Evolutionary conservation across 305 asterid species (phyloP).

Genomic region (Nicotiana rustica): DNA sequence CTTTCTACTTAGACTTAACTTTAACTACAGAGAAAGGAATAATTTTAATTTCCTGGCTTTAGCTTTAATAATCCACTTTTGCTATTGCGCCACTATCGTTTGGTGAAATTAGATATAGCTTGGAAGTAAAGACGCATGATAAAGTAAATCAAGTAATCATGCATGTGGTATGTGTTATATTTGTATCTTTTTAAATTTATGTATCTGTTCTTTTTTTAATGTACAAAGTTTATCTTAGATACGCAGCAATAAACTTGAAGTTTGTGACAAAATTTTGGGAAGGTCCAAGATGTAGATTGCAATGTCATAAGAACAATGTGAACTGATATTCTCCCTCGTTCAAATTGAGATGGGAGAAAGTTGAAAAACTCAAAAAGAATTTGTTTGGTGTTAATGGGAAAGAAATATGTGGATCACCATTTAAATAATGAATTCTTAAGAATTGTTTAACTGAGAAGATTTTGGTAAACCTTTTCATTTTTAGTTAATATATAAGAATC

Average conservation of each 20-base stretch:
- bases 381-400: background rate
- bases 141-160: background rate
- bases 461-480: too few species aligned
- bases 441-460: too few species aligned
- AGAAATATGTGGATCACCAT: background rate
- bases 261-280: background rate
- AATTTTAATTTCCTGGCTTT: slow-evolving; percentile 39
- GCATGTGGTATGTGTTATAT: background rate
- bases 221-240: background rate
- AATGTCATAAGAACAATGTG: background rate
- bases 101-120: slow-evolving; percentile 46
- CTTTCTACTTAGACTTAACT: slow-evolving; percentile 22
- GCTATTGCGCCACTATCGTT: slow-evolving; percentile 40
- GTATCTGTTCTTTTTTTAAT: background rate
- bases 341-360: background rate
- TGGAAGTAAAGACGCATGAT: slow-evolving; percentile 40
- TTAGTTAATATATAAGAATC: too few species aligned
- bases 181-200: background rate
- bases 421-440: too few species aligned
- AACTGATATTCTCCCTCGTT: background rate
- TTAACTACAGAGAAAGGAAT: background rate
- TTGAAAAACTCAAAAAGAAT: background rate
- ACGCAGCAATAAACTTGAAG: background rate
- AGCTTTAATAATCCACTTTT: slow-evolving; percentile 48
- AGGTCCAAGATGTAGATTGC: too few species aligned